Conservation (phyloP, 2,329 filamentous ascomycete species). For the Orbilia javanica region DNA sequence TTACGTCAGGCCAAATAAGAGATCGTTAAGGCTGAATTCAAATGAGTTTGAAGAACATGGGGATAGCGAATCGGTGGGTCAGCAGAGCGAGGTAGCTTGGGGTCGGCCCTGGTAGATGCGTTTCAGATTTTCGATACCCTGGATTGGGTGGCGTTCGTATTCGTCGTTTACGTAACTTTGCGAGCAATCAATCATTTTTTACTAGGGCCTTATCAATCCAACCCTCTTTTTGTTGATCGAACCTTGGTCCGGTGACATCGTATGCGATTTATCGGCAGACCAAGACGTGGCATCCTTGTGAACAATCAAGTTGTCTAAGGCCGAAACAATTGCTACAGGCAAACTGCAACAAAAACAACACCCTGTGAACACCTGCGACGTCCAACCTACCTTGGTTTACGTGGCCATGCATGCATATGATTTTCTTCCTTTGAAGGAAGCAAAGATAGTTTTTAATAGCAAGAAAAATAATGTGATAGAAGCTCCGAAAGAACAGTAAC, state of each 20-base stretch:
- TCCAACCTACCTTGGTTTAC: not conserved
- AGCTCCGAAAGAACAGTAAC: not conserved
- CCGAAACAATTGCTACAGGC: conserved; percentile 11
- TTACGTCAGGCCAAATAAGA: conserved; percentile 52
- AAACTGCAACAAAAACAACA: conserved; percentile 48
- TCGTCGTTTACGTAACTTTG: conserved; percentile 43
- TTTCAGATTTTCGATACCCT: conserved; percentile 38
- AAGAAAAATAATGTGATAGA: not conserved
- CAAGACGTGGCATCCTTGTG: conserved; percentile 41
- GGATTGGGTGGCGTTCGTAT: conserved; percentile 36
- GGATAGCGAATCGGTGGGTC: conserved; percentile 25
- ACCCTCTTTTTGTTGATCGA: conserved; percentile 37
- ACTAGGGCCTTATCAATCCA: conserved; percentile 21
- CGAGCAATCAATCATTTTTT: conserved; percentile 24
- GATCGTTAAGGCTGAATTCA: conserved; percentile 50
- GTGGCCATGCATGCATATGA: not conserved
- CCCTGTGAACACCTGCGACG: not conserved
- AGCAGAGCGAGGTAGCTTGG: conserved; percentile 13
- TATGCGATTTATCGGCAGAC: conserved; percentile 7
- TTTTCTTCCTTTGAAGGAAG: not conserved
- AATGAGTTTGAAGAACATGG: conserved; percentile 27
- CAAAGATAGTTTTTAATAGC: not conserved
- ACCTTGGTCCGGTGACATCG: conserved; percentile 16
- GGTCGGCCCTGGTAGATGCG: conserved; percentile 34
- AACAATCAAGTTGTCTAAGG: conserved; percentile 29